These are phyloP conservation scores for Evansstolkia leycettana DNA, from an alignment of 495 filamentous ascomycete genomes.

Conservation along the genomic window DNA sequence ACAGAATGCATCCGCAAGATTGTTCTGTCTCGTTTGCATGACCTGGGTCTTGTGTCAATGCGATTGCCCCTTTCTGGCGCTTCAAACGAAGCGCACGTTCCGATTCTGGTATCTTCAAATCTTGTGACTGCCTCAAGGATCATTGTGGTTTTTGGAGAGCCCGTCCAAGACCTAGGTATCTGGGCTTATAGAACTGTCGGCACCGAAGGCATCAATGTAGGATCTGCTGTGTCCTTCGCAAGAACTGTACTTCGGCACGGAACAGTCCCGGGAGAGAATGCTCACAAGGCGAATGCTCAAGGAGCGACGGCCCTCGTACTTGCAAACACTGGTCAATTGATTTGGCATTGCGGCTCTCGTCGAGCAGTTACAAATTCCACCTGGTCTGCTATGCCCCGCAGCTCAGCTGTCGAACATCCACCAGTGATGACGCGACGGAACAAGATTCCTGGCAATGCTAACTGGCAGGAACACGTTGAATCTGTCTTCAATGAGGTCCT, in stretches of 20 bases:
- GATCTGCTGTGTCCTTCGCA: slow-evolving; percentile 51
- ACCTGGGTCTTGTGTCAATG: slow-evolving; percentile 40
- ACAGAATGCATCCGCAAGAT: slow-evolving; percentile 51
- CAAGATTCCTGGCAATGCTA: slow-evolving; percentile 40
- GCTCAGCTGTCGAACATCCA: slow-evolving; percentile 35
- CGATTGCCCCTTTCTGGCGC: slow-evolving; percentile 44
- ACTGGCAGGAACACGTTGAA: slow-evolving; percentile 41
- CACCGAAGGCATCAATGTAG: slow-evolving; percentile 47
- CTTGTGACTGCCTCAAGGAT: slow-evolving; percentile 48
- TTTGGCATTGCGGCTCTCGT: slow-evolving; percentile 50
- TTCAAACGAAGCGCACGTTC: slow-evolving; percentile 42
- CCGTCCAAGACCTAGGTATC: slow-evolving; percentile 58
- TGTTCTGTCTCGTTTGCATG: slow-evolving; percentile 46
- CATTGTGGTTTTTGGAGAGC: slow-evolving; percentile 63
- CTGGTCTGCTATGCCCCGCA: slow-evolving; percentile 41
- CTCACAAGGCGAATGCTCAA: neutral
- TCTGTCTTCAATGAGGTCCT: slow-evolving; percentile 54
- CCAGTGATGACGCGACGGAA: slow-evolving; percentile 33
- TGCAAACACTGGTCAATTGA: slow-evolving; percentile 58
- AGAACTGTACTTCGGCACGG: slow-evolving; percentile 31
- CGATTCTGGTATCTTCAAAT: slow-evolving; percentile 51
- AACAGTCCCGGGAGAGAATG: neutral
- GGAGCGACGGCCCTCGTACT: slow-evolving; percentile 42
- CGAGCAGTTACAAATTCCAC: slow-evolving; percentile 40
- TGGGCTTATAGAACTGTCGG: slow-evolving; percentile 56